A percentile compares a stretch with the other conserved stretches of the same genome.
Evolutionary conservation across 2,329 filamentous ascomycete genomes (phyloP).

Genomic region (Penicillium polonicum): DNA sequence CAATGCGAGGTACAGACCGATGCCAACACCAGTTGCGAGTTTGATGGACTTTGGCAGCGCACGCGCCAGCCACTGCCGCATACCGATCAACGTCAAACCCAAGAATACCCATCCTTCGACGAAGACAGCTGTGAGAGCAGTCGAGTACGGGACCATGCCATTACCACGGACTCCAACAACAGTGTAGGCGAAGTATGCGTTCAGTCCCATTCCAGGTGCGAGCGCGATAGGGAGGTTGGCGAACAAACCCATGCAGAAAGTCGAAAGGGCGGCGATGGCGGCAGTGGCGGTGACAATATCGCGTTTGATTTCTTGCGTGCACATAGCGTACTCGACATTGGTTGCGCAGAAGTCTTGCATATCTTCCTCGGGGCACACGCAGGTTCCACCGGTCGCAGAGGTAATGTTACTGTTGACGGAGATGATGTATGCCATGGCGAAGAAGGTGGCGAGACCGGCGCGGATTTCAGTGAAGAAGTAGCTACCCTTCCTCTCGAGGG

Average conservation of each 20-base stretch:
- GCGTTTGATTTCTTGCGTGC: conserved; percentile 61
- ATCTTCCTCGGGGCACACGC: conserved; percentile 62
- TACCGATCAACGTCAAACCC: conserved; percentile 71
- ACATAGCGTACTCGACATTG: conserved; percentile 46
- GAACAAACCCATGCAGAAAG: conserved; percentile 80
- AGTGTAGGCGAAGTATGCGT: conserved; percentile 82
- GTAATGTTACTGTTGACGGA: conserved; percentile 67
- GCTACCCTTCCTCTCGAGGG: conserved; percentile 69
- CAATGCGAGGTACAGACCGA: conserved; percentile 72
- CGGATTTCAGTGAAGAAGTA: conserved; percentile 81
- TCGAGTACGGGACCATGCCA: conserved; percentile 69
- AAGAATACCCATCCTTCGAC: conserved; percentile 87
- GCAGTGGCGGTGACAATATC: conserved; percentile 84
- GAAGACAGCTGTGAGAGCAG: conserved; percentile 83
- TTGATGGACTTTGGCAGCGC: conserved; percentile 83
- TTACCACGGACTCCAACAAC: conserved; percentile 75
- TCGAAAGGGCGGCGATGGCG: conserved; percentile 73
- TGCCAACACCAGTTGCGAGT: conserved; percentile 80
- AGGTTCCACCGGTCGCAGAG: conserved; percentile 70
- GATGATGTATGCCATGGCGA: conserved; percentile 81
- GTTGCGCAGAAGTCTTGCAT: conserved; percentile 48
- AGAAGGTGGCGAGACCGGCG: conserved; percentile 76
- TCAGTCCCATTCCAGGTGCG: conserved; percentile 76
- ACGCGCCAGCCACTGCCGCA: conserved; percentile 85
- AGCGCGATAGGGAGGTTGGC: conserved; percentile 76